A percentile compares a stretch with the other conserved stretches of the same genome.
phyloP scores from a whole-genome alignment of 106 monocot species.

The Platanthera zijinensis region DNA sequence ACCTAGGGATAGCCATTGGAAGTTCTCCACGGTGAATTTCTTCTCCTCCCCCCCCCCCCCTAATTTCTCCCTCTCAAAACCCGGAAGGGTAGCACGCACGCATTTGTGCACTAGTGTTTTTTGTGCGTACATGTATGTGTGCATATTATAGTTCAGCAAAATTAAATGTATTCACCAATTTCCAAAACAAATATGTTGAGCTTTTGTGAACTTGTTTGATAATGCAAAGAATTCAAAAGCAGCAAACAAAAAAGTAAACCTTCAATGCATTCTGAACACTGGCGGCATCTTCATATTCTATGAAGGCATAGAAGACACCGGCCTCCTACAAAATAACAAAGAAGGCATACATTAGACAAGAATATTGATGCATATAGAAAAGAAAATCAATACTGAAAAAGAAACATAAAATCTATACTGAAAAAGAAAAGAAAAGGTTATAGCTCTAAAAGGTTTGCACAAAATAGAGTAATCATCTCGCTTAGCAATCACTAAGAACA shows the following conservation, averaged over 20 bases:
- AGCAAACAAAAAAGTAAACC: constrained; percentile 18
- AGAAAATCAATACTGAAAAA: background rate
- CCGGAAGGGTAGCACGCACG: no score
- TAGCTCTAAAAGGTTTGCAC: background rate
- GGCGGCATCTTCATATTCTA: constrained; percentile 68
- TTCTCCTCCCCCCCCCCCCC: no score
- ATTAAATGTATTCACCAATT: no score
- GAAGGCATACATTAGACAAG: background rate
- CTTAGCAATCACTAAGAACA: background rate
- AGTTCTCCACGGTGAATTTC: no score
- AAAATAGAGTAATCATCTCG: background rate
- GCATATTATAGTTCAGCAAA: no score
- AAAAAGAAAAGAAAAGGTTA: background rate
- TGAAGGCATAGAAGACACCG: constrained; percentile 68
- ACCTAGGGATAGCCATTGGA: no score
- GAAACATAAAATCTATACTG: no score
- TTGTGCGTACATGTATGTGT: no score
- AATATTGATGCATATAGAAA: background rate
- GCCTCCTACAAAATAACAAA: constrained; percentile 46
- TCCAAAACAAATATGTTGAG: no score
- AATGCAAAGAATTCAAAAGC: background rate
- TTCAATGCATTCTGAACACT: constrained; percentile 70
- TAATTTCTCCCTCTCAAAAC: no score
- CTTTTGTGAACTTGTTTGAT: no score
- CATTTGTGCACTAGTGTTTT: no score